Percentiles rank a stretch among this genome's conserved stretches.
Conservation (phyloP, 2,329 filamentous ascomycete genomes). For the Cladosporium sp. region DNA sequence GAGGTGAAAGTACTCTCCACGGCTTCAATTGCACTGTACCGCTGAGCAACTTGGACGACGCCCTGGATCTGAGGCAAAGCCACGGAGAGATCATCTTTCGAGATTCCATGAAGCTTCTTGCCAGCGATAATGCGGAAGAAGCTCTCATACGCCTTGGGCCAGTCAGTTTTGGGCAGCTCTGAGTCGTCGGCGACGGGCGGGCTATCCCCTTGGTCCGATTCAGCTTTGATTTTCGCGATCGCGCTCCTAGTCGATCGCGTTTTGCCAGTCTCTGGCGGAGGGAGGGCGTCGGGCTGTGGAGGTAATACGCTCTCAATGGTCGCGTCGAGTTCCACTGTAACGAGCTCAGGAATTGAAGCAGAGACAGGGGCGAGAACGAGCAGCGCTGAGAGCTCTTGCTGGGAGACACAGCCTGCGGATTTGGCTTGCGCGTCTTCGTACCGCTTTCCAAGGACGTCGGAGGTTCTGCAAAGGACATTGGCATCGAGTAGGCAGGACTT, state of each 20-base stretch:
- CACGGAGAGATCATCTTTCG: constrained; percentile 20
- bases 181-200: neutral
- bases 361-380: neutral
- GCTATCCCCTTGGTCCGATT: neutral
- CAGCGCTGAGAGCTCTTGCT: neutral
- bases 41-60: constrained; percentile 31
- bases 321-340: neutral
- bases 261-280: neutral
- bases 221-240: neutral
- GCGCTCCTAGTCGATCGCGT: neutral
- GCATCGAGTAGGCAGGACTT: constrained; percentile 13
- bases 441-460: neutral
- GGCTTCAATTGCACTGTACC: constrained; percentile 19
- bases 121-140: constrained; percentile 32
- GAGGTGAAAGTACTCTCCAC: neutral
- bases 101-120: neutral
- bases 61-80: constrained; percentile 33
- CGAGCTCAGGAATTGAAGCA: neutral
- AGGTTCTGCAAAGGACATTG: neutral
- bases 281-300: neutral
- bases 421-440: neutral
- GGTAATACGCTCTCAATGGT: neutral
- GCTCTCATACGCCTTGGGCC: constrained; percentile 25
- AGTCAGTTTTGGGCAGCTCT: neutral
- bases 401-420: neutral